phyloP scores from a whole-genome alignment of 2,329 filamentous ascomycete genomes.

The Exophiala lecanii-corni region DNA sequence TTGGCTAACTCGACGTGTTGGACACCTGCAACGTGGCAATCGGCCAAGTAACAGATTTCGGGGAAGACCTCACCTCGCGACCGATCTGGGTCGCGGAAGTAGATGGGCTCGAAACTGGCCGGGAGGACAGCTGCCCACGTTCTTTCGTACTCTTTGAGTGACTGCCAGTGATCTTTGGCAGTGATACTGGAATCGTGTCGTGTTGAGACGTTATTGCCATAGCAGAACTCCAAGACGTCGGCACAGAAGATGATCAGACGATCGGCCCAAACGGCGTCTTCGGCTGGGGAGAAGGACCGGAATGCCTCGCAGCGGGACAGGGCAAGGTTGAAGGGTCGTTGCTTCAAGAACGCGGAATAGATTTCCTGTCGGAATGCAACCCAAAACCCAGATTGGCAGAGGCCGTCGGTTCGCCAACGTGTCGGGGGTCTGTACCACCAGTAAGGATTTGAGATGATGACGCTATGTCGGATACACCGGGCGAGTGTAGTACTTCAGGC shows the following conservation, averaged over 20 bases:
- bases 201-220: conserved; percentile 32
- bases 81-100: conserved; percentile 38
- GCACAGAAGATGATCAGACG: conserved; percentile 59
- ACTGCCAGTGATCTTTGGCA: conserved; percentile 47
- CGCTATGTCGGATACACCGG: too few species aligned
- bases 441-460: not conserved
- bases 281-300: conserved; percentile 32
- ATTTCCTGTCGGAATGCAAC: conserved; percentile 48
- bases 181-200: conserved; percentile 34
- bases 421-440: conserved; percentile 1
- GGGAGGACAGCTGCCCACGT: conserved; percentile 31
- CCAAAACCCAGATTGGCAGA: conserved; percentile 45
- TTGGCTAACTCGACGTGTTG: conserved; percentile 57
- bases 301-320: conserved; percentile 37
- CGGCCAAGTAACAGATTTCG: conserved; percentile 53
- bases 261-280: conserved; percentile 43
- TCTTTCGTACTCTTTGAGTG: conserved; percentile 28
- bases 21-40: conserved; percentile 56
- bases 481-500: conserved; percentile 40
- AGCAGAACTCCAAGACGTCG: conserved; percentile 60
- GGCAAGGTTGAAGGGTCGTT: conserved; percentile 35
- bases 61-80: conserved; percentile 47
- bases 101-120: conserved; percentile 53
- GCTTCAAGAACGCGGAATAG: conserved; percentile 43
- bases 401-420: conserved; percentile 23